Evolutionary conservation across 345 rosid species (phyloP), one percentile per base, ranked within the genome.

Genomic region (Fremontodendron californicum): DNA sequence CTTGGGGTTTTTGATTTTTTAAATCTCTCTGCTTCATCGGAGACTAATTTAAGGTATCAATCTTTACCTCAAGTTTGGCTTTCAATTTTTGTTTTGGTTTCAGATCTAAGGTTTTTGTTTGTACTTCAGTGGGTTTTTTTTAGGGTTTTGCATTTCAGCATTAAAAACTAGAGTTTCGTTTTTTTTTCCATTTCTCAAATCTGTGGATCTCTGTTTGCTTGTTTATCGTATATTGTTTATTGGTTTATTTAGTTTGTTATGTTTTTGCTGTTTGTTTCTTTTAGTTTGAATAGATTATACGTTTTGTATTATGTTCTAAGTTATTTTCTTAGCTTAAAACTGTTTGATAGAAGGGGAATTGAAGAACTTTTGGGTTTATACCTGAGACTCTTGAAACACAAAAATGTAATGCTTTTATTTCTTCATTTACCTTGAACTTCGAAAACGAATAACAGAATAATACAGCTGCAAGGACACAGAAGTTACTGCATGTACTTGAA

Each of bases 91-190:
- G 35, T 40, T 83, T 13, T 19, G 21, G 58, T 27, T 3, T 1
- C 63, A 58, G 82, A 86, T 86, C 83, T 83, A 35, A 33, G 64
- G 8, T 71, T 78, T 77, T 66, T 66, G 33, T 77, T 25, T 63
- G 55, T 35, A 65, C 78, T 77, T 67, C 21, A 23, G 61, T 76
- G 42, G 37, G 52, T 73, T 57, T 78, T 9, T 37, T 8, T 63
- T 79, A 72, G 76, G 79, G 73, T 37, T 80, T 74, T 69, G n/a
- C 15, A 40, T 7, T 68, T 57, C 49, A 18, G 51, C 5, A 12
- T 42, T 73, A 16, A 49, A 25, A 80, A 39, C 42, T 49, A 39
- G 11, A 9, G 65, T 71, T 43, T 65, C 35, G 29, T 16, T 7
- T 11, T 31, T 42, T 11, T 25, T 6, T 0, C 0, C 13, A 21